Evolutionary conservation across 2,329 filamentous ascomycete genomes (phyloP).

Genomic region (Bipolaris cookei): DNA sequence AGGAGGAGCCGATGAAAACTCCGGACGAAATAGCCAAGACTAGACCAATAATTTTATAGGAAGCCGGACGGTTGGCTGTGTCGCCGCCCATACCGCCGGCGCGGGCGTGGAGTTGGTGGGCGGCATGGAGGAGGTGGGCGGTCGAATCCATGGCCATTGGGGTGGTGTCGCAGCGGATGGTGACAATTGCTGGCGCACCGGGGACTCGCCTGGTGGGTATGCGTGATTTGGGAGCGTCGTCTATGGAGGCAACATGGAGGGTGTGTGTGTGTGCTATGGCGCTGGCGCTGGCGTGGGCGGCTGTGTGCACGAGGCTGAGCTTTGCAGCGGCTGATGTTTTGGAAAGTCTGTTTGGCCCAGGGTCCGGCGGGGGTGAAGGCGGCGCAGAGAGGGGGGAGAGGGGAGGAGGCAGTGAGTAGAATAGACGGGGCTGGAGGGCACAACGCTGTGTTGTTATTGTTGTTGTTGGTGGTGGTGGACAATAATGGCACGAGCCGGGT

Average conservation of each 20-base stretch:
- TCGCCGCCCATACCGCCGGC: conserved; percentile 46
- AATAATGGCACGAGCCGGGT: not conserved
- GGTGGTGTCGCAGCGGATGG: conserved; percentile 18
- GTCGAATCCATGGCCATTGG: conserved; percentile 52
- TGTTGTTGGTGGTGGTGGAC: too few relatives aligned
- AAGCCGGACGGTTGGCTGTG: conserved; percentile 55
- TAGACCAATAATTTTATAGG: conserved; percentile 87
- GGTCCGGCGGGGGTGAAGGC: conserved; percentile 11
- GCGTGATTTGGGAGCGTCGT: conserved; percentile 7
- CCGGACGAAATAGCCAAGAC: conserved; percentile 85
- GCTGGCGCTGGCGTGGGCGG: not conserved
- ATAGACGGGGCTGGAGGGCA: not conserved
- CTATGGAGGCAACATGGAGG: conserved; percentile 25
- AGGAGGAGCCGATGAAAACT: conserved; percentile 90
- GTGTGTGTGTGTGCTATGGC: not conserved
- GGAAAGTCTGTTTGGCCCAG: conserved; percentile 30
- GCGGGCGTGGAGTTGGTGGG: conserved; percentile 55
- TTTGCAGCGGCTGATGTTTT: conserved; percentile 21
- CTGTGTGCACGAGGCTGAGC: conserved; percentile 14
- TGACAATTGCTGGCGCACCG: conserved; percentile 24
- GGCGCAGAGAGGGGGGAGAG: conserved; percentile 13
- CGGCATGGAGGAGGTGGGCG: conserved; percentile 48
- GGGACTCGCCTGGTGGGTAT: conserved; percentile 15
- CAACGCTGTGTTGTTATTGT: not conserved
- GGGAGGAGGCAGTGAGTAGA: conserved; percentile 13